phyloP scores from a whole-genome alignment of 805 yeast species.

The Starmerella sirachaensis region DNA sequence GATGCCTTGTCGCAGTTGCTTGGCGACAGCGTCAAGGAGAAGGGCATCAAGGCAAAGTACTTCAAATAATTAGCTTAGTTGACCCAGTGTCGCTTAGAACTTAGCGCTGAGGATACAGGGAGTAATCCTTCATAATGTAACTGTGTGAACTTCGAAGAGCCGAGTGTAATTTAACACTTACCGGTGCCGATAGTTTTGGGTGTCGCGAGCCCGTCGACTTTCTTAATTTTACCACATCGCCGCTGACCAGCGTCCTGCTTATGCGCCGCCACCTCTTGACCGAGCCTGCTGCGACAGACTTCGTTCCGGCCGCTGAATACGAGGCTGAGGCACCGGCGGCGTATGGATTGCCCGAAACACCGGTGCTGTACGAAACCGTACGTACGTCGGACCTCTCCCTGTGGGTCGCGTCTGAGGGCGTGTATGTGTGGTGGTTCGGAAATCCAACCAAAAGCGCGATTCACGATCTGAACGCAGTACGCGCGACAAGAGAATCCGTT shows the following conservation, averaged over 20 bases:
- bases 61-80: slow-evolving; percentile 18
- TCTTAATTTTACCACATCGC: too few species aligned
- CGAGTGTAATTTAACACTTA: too few species aligned
- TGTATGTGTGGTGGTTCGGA: slow-evolving; percentile 22
- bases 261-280: slow-evolving; percentile 13
- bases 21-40: slow-evolving; percentile 17
- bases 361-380: slow-evolving; percentile 22
- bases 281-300: slow-evolving; percentile 22
- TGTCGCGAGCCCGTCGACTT: slow-evolving; percentile 91
- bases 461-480: slow-evolving; percentile 4
- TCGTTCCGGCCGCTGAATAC: slow-evolving; percentile 24
- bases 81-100: not conserved
- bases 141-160: too few species aligned
- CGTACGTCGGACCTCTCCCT: slow-evolving; percentile 10
- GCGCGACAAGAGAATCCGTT: not conserved
- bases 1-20: slow-evolving; percentile 37
- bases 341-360: slow-evolving; percentile 27
- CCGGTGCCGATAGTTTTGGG: slow-evolving; percentile 99
- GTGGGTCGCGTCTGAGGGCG: slow-evolving; percentile 24
- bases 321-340: slow-evolving; percentile 27
- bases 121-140: too few species aligned
- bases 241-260: not conserved
- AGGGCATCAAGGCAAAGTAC: slow-evolving; percentile 24
- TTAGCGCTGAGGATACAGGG: not conserved
- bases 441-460: not conserved